These are phyloP conservation scores for Scheffersomyces quercinus DNA, from an alignment of 1,139 yeast genomes.

Conservation along the genomic window DNA sequence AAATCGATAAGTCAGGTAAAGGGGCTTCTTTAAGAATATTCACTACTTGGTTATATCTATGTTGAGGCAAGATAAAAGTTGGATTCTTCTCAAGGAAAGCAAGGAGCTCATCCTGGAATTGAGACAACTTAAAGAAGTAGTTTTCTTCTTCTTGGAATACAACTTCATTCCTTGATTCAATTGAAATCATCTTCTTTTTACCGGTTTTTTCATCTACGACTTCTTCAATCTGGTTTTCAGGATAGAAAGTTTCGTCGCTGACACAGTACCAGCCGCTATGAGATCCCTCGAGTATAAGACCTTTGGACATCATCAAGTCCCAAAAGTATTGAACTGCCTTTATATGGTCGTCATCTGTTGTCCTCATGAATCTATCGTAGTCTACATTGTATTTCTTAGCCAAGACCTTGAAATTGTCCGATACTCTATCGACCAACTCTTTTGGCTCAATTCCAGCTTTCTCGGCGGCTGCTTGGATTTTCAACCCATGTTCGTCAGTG, in stretches of 20 bases:
- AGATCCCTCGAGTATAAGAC: conserved; percentile 74
- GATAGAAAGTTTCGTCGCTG: conserved; percentile 92
- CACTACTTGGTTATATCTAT: conserved; percentile 56
- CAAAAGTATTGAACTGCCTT: conserved; percentile 68
- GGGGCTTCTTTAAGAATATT: conserved; percentile 52
- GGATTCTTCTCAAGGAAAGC: conserved; percentile 48
- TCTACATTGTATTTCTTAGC: conserved; percentile 58
- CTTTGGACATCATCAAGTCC: conserved; percentile 58
- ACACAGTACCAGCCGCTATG: conserved; percentile 96
- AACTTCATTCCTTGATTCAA: conserved; percentile 78
- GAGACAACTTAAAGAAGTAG: conserved; percentile 77
- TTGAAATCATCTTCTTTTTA: conserved; percentile 47
- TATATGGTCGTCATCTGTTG: conserved; percentile 82
- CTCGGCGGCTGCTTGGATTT: conserved; percentile 75
- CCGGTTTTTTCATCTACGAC: conserved; percentile 35
- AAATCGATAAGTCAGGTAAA: conserved; percentile 73
- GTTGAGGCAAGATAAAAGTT: conserved; percentile 62
- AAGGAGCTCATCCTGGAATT: conserved; percentile 57
- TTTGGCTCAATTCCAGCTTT: conserved; percentile 55
- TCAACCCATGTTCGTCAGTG: conserved; percentile 95
- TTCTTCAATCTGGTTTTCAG: conserved; percentile 71
- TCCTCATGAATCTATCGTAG: conserved; percentile 80
- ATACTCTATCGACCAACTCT: conserved; percentile 69
- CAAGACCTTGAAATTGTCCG: conserved; percentile 61
- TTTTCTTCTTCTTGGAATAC: conserved; percentile 76